Base-by-base conservation (phyloP, 495 filamentous ascomycete genomes). In the Penicillium robsamsonii region DNA sequence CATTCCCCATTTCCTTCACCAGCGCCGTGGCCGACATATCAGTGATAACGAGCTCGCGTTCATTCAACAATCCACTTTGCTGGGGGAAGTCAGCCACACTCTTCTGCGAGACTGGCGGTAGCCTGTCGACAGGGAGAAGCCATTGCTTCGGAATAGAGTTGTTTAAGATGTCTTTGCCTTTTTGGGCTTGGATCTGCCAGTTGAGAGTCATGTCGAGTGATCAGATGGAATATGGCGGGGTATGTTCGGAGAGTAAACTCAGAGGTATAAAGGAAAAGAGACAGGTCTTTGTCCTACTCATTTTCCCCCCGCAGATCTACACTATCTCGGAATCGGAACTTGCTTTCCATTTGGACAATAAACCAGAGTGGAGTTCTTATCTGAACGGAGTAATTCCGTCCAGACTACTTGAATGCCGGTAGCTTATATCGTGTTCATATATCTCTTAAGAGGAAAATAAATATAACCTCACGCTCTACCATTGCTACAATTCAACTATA, bases 41-140 rank as follows among this genome's bases (percentile, higher is more conserved):
- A 2, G 84, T 87, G 50, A 89, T 85, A n/a, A 55, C 50, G 1
- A 87, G 68, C 62, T 89, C 84, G 9, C 72, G 64, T 12, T 71
- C 57, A 22, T 63, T 79, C 41, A 88, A 64, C 2, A 87, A 62
- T 0, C 79, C 79, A 44, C 75, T 79, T 22, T 65, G 54, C 13
- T 61, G 57, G 6, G 80, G 76, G 33, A 79, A 75, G 33, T 73
- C 70, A 40, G 71, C 62, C 9, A 81, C 70, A 61, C 75, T 69
- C 42, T 72, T 69, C 31, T 69, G 61, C 9, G 63, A 54, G 18
- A 59, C 38, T 1, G 67, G 63, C 4, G 74, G 72, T 4, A 75
- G 51, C 50, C 56, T 61, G 13, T 71, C 59, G 2, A 47, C 49
- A 4, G 72, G 62, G 18, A 67, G 43, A 27, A 75, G 65, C 74